These are phyloP conservation scores for Eutypella sp. DNA, from an alignment of 2,329 filamentous ascomycete species.

Conservation along the genomic window DNA sequence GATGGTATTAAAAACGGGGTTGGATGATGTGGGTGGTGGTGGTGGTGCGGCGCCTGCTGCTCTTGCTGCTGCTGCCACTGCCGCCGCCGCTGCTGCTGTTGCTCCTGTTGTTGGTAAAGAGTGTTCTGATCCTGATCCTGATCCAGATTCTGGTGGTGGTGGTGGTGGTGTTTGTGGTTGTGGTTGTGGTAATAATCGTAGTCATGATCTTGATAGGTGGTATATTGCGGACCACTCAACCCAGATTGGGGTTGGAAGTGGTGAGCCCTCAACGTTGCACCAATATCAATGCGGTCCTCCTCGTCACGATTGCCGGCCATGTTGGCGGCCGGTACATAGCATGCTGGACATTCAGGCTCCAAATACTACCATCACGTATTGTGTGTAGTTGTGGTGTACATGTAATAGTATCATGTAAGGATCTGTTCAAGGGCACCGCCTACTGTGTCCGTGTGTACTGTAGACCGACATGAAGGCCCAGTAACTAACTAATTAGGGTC, in stretches of 20 bases:
- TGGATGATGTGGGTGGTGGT: conserved; percentile 12
- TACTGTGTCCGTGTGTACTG: neutral
- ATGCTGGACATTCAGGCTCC: conserved; percentile 1
- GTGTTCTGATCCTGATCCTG: conserved; percentile 1
- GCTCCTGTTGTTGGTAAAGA: conserved; percentile 2
- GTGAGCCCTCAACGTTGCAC: conserved; percentile 30
- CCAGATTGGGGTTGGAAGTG: conserved; percentile 26
- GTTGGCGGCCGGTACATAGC: conserved; percentile 31
- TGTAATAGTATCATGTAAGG: neutral
- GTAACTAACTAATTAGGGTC: neutral
- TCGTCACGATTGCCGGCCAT: conserved; percentile 42
- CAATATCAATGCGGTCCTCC: conserved; percentile 33
- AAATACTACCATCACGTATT: too few relatives aligned
- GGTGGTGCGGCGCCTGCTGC: conserved; percentile 7
- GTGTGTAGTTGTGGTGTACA: too few relatives aligned
- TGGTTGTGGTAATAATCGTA: conserved; percentile 17
- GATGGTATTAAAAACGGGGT: conserved; percentile 8
- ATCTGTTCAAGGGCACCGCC: neutral
- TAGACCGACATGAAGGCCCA: neutral
- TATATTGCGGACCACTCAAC: conserved; percentile 22
- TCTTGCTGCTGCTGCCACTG: conserved; percentile 6
- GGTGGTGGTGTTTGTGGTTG: conserved; percentile 13
- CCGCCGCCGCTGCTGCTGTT: conserved; percentile 3
- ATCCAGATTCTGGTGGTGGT: conserved; percentile 5
- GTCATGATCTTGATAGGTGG: conserved; percentile 24